Base-by-base conservation (phyloP, 306 rosid genomes). In the Phaseolus lunatus region DNA sequence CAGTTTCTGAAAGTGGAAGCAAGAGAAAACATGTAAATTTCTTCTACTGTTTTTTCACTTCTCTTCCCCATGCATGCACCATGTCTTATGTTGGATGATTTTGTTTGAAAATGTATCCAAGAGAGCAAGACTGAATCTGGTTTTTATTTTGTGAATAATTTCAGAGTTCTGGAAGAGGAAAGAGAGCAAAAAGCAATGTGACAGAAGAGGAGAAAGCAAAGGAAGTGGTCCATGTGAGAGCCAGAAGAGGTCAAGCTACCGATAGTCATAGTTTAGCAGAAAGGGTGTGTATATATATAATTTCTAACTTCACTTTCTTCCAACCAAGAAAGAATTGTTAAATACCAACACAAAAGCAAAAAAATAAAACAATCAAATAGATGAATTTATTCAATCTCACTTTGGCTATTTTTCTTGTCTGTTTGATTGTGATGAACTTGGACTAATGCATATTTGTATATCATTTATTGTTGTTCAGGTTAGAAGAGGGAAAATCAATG, bases 231-330 rank as follows among this genome's bases (percentile, higher is more conserved):
- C 98, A 92, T 82, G 98, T 95, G 22, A 88, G 99, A 90, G 98
- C 99, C 43, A 92, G 93, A 87, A 89, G 99, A 86, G 99, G 99
- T 41, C 99, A 95, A 84, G 99, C 99, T 59, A 95, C 98, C 33
- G 97, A 95, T 72, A 95, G 97, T 83, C 99, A 95, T 82, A 95
- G 99, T 63, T 81, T 95, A 81, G 98, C 99, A 75, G 99, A 95
- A 84, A 92, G 99, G 97, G 99, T 95, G 93, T 88, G 37, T 66
- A 5, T 35, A 37, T 65, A 10, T 33, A 37, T 65, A 39, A 41
- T 72, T 70, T 20, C 31, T 57, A 22, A 80, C 29, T 39, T 18
- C 44, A 5, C 22, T 69, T 49, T 48, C 18, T 52, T 75, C 63
- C 20, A 75, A 9, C 49, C 35, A 62, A 47, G 47, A 15, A 41